Conservation (phyloP, 495 filamentous ascomycete genomes). For the Lophiostoma macrostomum region DNA sequence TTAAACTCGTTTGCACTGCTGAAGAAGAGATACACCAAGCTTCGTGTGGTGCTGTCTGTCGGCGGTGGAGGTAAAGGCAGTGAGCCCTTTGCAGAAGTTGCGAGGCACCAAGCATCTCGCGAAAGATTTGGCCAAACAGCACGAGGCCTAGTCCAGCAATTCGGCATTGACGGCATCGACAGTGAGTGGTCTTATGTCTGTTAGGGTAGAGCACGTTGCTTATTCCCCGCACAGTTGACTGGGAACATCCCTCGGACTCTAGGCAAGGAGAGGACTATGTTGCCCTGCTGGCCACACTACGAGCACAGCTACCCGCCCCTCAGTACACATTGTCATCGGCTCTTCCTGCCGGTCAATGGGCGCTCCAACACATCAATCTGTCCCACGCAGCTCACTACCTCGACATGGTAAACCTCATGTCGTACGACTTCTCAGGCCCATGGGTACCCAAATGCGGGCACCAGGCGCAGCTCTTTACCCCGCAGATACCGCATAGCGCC, state of each 20-base stretch:
- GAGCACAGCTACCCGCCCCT: constrained; percentile 68
- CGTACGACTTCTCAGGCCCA: constrained; percentile 83
- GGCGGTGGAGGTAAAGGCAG: constrained; percentile 78
- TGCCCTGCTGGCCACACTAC: constrained; percentile 63
- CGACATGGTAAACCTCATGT: constrained; percentile 78
- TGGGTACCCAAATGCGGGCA: constrained; percentile 71
- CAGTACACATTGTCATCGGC: constrained; percentile 75
- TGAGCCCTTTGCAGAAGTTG: constrained; percentile 72
- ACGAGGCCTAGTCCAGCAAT: constrained; percentile 66
- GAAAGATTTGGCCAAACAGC: constrained; percentile 74
- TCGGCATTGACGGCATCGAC: constrained; percentile 81
- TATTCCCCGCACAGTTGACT: constrained; percentile 62
- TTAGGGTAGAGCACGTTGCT: not conserved
- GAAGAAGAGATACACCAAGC: constrained; percentile 69
- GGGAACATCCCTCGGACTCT: constrained; percentile 76
- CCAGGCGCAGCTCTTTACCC: constrained; percentile 74
- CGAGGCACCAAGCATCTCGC: constrained; percentile 56
- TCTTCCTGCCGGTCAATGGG: constrained; percentile 73
- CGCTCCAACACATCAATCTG: constrained; percentile 74
- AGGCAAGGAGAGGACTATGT: constrained; percentile 73
- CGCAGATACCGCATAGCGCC: constrained; percentile 46
- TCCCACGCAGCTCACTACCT: constrained; percentile 60
- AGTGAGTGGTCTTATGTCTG: constrained; percentile 49
- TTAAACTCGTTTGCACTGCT: constrained; percentile 71
- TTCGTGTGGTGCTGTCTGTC: constrained; percentile 81